Base-by-base conservation (phyloP, 345 rosid genomes). In the Salix koriyanagi region DNA sequence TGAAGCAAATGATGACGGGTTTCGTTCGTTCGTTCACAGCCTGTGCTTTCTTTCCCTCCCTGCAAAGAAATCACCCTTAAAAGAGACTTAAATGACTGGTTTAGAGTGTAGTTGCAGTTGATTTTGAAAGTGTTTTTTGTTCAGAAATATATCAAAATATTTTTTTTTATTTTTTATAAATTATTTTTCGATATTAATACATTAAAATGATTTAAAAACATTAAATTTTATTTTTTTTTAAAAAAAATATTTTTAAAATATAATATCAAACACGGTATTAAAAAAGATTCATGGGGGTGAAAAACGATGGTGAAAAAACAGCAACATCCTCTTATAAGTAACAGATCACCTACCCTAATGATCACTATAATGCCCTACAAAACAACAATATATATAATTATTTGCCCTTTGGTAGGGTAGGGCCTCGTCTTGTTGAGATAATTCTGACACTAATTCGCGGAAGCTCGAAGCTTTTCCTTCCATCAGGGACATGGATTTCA, bases 331-430 rank as follows among this genome's bases (percentile, higher is more conserved):
- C 58, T 75, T 78, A 58, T 26, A 46, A 76, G 67, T 42, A 23
- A 71, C 67, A 79, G 79, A 87, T 28, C 82, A 85, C 86, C 90
- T 70, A 83, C 88, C 88, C 86, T 77, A 82, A 81, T 85, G 80
- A 80, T 85, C 71, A 19, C 39, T 62, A 67, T 67, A 23, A 77
- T 84, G 68, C 77, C 87, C 86, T 80, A 67, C 83, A 76, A 77
- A 56, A 30, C 79, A 73, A 73, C 76, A 72, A 61, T n/a, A 13
- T 46, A 46, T 46, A 46, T 46, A 46, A 46, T 46, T 46, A 13
- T 46, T 46, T 46, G 52, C 52, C 52, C 16, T 14, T 4, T 46
- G 52, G 52, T 46, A 46, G 52, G 52, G 61, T 44, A 69, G 76
- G 34, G 28, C 74, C 67, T 37, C 37, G 5, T 72, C 39, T 46